Evolutionary conservation across 768 basidiomycete genomes (phyloP), one percentile per base, ranked within the genome.

Genomic region (Tubosaeta sp.): DNA sequence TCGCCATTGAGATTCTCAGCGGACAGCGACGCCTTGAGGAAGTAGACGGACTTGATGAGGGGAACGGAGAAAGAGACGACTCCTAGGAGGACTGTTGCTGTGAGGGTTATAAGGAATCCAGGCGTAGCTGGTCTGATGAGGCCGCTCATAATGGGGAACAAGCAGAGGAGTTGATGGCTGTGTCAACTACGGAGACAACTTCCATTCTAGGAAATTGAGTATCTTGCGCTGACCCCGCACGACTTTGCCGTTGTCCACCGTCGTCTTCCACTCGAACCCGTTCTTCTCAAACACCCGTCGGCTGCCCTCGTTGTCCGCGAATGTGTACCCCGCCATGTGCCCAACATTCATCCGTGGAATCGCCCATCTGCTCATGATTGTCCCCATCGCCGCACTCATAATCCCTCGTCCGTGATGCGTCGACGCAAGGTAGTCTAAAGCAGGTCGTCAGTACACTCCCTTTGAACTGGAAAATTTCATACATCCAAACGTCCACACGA

Each of bases 11-110:
- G 44, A 21, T 76, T 74, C 30, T 73, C 62, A 18, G 69, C 69
- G 2, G 74, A 55, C 39, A 91, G 73, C 22, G 71, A 76, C 1
- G 90, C 92, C 65, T 86, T 83, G 62, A 97, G 84, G 71, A 98
- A 95, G 73, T 79, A 94, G 38, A 97, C 72, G 2, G 86, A 84
- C 68, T 91, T 95, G 76, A 96, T 76, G 64, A 84, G 82, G 0
- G 95, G 96, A 9, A 93, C 90, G 48, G 86, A 89, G 72, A 98
- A 95, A 36, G 88, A 85, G 21, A 94, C 94, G 40, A 95, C 69
- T 14, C 86, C 87, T 50, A 98, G 81, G 39, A 95, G 75, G 52
- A 78, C 68, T 7, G 92, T 84, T 0, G 93, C 90, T n/a, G 75
- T 65, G 46, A 91, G 78, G 18, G 90, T 93, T 56, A 91, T 76